Evolutionary conservation across 805 yeast species (phyloP).

Genomic region (Pichia californica): DNA sequence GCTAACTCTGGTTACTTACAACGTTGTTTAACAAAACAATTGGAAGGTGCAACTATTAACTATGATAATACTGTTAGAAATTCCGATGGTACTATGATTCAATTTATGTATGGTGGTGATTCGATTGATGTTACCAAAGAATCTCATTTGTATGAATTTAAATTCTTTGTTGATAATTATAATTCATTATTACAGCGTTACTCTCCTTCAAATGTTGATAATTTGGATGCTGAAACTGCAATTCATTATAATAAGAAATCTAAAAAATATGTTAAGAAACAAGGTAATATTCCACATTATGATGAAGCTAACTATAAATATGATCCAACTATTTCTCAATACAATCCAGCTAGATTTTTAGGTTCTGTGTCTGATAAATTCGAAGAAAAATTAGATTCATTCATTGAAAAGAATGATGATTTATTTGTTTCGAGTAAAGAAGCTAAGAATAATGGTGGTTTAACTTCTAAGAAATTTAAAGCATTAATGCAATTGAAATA

Average conservation of each 20-base stretch:
- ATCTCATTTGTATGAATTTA: constrained; percentile 87
- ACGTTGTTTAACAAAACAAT: constrained; percentile 95
- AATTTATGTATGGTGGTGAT: constrained; percentile 97
- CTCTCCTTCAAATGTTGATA: constrained; percentile 71
- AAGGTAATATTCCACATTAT: constrained; percentile 55
- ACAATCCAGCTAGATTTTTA: constrained; percentile 80
- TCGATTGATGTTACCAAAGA: constrained; percentile 91
- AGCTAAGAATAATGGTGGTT: constrained; percentile 38
- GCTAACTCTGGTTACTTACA: constrained; percentile 97
- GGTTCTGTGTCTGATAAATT: constrained; percentile 92
- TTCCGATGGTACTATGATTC: constrained; percentile 88
- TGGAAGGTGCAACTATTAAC: constrained; percentile 92
- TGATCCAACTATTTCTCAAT: constrained; percentile 84
- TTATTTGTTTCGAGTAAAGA: constrained; percentile 51
- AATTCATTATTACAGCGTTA: constrained; percentile 80
- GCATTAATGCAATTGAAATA: constrained; percentile 97
- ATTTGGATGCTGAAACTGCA: constrained; percentile 82
- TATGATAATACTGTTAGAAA: constrained; percentile 96
- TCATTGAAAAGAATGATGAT: constrained; percentile 48
- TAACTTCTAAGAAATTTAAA: constrained; percentile 78
- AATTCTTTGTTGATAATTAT: constrained; percentile 88
- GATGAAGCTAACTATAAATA: constrained; percentile 55
- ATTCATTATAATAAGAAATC: constrained; percentile 74
- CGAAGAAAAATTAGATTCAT: constrained; percentile 70
- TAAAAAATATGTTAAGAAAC: constrained; percentile 64